A percentile compares a stretch with the other conserved stretches of the same genome.
These are phyloP conservation scores for Pseudopyricularia javanii DNA, from an alignment of 2,329 filamentous ascomycete species.

Conservation along the genomic window DNA sequence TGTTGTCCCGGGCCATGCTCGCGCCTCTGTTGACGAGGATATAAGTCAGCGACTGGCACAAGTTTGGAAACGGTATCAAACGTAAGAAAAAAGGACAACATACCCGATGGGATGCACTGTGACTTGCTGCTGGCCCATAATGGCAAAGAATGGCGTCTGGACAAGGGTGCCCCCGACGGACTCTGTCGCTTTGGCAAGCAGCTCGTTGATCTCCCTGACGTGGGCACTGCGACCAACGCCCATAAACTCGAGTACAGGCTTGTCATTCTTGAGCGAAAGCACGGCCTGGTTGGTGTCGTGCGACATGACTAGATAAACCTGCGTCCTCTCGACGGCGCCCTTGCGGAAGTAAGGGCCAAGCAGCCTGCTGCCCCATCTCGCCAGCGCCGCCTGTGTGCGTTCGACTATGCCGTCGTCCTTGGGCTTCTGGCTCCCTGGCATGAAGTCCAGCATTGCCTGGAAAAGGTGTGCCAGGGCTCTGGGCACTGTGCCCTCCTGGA, in stretches of 20 bases:
- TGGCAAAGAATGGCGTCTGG: conserved; percentile 43
- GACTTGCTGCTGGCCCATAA: conserved; percentile 43
- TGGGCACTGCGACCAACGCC: conserved; percentile 45
- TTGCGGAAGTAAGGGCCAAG: conserved; percentile 43
- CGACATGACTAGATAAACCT: conserved; percentile 55
- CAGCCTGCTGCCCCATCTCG: conserved; percentile 37
- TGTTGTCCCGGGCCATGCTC: conserved; percentile 47
- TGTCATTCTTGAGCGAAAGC: conserved; percentile 45
- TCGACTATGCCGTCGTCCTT: conserved; percentile 24
- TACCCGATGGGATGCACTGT: conserved; percentile 55
- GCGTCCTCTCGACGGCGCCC: conserved; percentile 46
- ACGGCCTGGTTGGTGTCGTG: conserved; percentile 53
- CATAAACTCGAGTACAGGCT: conserved; percentile 45
- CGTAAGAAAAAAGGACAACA: not conserved
- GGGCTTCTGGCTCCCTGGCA: conserved; percentile 32
- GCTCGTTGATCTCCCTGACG: conserved; percentile 35
- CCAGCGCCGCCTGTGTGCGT: conserved; percentile 31
- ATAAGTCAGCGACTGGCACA: not conserved
- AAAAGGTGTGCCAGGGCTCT: conserved; percentile 42
- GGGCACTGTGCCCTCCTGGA: conserved; percentile 48
- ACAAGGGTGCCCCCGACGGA: conserved; percentile 48
- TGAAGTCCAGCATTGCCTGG: conserved; percentile 41
- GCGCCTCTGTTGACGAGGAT: conserved; percentile 35
- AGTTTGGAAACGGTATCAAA: not conserved
- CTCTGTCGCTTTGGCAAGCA: conserved; percentile 41